These are phyloP conservation scores for Trichoderma harzianum DNA, from an alignment of 2,329 filamentous ascomycete species.

Conservation along the genomic window DNA sequence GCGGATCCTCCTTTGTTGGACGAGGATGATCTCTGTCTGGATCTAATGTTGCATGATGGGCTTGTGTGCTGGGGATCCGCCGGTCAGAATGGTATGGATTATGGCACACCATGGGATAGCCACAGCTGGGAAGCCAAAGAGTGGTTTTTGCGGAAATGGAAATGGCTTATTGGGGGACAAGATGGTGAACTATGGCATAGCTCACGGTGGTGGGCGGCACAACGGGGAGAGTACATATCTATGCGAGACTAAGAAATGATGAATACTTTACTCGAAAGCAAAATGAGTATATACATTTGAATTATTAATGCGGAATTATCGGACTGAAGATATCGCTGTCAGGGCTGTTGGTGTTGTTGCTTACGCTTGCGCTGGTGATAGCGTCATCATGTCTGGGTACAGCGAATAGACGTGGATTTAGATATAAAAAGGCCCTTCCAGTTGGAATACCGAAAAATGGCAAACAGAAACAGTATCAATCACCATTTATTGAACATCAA, in stretches of 20 bases:
- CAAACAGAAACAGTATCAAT: not conserved
- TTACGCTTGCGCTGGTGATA: not conserved
- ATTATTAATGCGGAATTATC: not conserved
- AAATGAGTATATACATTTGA: too few species aligned
- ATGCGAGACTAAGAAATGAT: not conserved
- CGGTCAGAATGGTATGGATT: not conserved
- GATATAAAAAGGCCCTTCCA: not conserved
- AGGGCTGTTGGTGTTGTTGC: not conserved
- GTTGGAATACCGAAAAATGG: not conserved
- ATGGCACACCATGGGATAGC: not conserved
- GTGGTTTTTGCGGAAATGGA: conserved; percentile 2
- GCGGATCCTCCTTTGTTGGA: not conserved
- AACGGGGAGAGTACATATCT: not conserved
- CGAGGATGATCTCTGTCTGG: not conserved
- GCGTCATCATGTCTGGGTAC: not conserved
- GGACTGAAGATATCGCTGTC: not conserved
- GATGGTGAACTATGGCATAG: conserved; percentile 1
- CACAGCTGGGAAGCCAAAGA: conserved; percentile 7
- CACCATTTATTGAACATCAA: not conserved
- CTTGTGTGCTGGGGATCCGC: not conserved
- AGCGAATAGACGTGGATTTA: not conserved
- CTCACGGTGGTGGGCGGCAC: conserved; percentile 2
- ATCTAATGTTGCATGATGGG: not conserved
- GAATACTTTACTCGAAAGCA: not conserved
- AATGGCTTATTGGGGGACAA: not conserved